Evolutionary conservation across 345 rosid genomes (phyloP).

Genomic region (Acer campestre): DNA sequence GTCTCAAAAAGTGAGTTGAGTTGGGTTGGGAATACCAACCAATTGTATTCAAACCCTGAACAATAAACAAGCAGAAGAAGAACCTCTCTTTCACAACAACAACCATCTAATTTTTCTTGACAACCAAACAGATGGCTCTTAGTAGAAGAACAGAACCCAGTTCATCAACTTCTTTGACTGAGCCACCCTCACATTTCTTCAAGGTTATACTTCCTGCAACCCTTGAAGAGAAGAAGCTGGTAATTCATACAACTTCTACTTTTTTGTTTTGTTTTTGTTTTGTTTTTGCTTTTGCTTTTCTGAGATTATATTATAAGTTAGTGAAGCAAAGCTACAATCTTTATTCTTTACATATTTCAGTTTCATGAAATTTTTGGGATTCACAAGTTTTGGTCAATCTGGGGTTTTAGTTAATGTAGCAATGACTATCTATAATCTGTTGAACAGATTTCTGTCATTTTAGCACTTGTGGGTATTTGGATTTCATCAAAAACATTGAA

Average conservation of each 20-base stretch:
- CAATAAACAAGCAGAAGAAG: not conserved
- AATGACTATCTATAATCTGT: not conserved
- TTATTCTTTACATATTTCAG: not conserved
- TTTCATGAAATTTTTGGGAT: not conserved
- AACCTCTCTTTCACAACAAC: not conserved
- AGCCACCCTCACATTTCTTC: not conserved
- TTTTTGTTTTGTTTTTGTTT: not conserved
- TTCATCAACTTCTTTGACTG: not conserved
- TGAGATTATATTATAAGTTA: not conserved
- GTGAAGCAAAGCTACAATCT: too few species aligned
- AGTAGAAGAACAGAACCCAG: not conserved
- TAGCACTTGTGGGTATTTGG: not conserved
- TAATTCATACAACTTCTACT: not conserved
- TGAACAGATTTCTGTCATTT: not conserved
- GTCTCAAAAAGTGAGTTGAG: too few species aligned
- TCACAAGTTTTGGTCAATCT: not conserved
- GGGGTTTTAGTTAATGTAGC: not conserved
- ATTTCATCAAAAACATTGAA: not conserved
- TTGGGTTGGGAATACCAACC: too few species aligned
- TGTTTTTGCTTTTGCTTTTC: not conserved
- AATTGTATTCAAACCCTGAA: too few species aligned
- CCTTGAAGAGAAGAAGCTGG: conserved; percentile 4
- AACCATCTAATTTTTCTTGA: not conserved
- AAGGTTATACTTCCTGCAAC: not conserved
- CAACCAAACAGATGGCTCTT: not conserved